These are phyloP conservation scores for Cerioporus squamosus DNA, from an alignment of 1,284 basidiomycete genomes.

Conservation along the genomic window DNA sequence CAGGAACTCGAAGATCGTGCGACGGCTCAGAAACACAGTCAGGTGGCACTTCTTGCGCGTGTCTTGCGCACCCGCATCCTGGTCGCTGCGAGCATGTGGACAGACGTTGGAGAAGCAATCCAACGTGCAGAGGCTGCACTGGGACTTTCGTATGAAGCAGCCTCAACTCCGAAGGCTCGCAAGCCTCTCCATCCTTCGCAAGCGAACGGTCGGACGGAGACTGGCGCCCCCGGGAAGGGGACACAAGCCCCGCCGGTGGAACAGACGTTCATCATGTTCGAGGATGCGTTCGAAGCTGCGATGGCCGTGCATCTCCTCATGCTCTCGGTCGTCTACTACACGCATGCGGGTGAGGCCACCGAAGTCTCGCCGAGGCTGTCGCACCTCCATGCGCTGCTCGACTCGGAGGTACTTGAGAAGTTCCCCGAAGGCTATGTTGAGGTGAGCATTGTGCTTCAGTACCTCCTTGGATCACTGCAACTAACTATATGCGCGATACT, in stretches of 20 bases:
- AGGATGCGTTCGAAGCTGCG: constrained; percentile 45
- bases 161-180: constrained; percentile 28
- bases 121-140: constrained; percentile 48
- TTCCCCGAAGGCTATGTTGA: constrained; percentile 55
- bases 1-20: constrained; percentile 47
- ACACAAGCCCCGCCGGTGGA: constrained; percentile 7
- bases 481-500: constrained; percentile 5
- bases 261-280: constrained; percentile 38
- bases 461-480: too few relatives aligned
- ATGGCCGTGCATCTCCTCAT: constrained; percentile 59
- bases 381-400: constrained; percentile 64
- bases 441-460: constrained; percentile 34
- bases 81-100: constrained; percentile 57
- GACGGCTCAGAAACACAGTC: constrained; percentile 42
- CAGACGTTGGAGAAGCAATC: constrained; percentile 49
- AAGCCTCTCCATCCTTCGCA: constrained; percentile 15
- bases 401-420: constrained; percentile 54
- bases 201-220: background rate
- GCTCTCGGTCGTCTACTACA: constrained; percentile 60
- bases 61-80: constrained; percentile 57
- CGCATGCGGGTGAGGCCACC: constrained; percentile 53
- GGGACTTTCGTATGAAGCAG: constrained; percentile 41
- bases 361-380: constrained; percentile 52
- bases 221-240: background rate
- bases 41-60: constrained; percentile 50